Evolutionary conservation across 768 basidiomycete genomes (phyloP), one percentile per base, ranked within the genome.

Genomic region (Russula abietina): DNA sequence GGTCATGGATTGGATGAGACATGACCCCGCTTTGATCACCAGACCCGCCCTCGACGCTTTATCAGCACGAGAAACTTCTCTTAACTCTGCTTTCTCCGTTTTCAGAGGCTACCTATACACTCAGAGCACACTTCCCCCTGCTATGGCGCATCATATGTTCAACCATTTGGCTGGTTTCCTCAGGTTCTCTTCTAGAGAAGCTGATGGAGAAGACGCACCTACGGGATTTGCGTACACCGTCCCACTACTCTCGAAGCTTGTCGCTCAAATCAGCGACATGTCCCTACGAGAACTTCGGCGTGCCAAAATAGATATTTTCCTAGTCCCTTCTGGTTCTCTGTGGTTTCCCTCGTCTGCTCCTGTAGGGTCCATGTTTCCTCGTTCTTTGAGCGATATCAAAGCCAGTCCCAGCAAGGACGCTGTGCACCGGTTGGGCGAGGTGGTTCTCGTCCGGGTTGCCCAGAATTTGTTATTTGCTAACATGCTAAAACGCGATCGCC

Each of bases 131-230:
- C 74, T 91, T 8, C 88, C 89, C 1, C 87, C 86, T 2, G 78
- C 83, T 0, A 76, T 86, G 75, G 75, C 84, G 0, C 84, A 91
- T 71, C 77, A 82, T 67, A 69, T 88, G 22, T 85, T 90, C 75
- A 90, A 89, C 69, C 80, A 86, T 67, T 71, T 91, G 8, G 80
- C 83, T 12, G 89, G 89, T 1, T 85, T 84, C 60, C 71, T 92
- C 65, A 88, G 87, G 69, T 74, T 75, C 54, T 67, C 77, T 38
- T 73, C 83, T 24, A 78, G 79, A 39, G 76, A 82, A 49, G 64
- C 72, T 5, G 81, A 80, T 1, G 71, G 73, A 11, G 59, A 69
- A 1, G 77, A 82, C 43, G 71, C 81, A 12, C 74, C 88, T 17
- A 72, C 73, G 32, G 78, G 80, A 41, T 87, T 83, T 70, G 81